Percentiles rank a stretch among this genome's conserved stretches.
These are phyloP conservation scores for Theobroma cacao DNA, from an alignment of 345 rosid species.

Conservation along the genomic window DNA sequence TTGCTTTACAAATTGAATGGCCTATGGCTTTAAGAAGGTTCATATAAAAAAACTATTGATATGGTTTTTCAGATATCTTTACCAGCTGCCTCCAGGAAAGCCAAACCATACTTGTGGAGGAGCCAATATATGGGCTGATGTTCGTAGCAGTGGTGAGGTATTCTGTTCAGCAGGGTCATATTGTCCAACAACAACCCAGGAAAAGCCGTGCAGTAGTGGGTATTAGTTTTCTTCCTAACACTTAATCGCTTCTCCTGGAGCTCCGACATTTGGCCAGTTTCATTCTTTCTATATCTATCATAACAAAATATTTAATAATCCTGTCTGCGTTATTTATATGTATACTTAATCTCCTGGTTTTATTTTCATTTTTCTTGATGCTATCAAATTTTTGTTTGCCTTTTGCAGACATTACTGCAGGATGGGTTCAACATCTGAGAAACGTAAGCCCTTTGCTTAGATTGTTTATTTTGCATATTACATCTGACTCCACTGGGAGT, in stretches of 20 bases:
- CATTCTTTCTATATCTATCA: not conserved
- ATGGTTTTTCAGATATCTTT: constrained; percentile 58
- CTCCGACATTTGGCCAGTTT: not conserved
- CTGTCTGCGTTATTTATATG: not conserved
- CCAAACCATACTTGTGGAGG: constrained; percentile 91
- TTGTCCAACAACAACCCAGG: constrained; percentile 48
- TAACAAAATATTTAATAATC: not conserved
- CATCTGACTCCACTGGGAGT: not conserved
- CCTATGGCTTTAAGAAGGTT: not conserved
- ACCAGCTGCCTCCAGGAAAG: constrained; percentile 73
- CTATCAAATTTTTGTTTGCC: constrained; percentile 9
- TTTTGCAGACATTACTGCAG: constrained; percentile 78
- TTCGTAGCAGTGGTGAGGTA: constrained; percentile 56
- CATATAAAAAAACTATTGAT: not conserved
- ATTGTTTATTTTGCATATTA: not conserved
- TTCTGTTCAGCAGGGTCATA: constrained; percentile 71
- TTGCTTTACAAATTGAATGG: not conserved
- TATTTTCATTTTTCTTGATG: constrained; percentile 7
- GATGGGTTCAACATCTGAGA: constrained; percentile 75
- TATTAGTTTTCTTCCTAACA: constrained; percentile 29
- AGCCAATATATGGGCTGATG: constrained; percentile 91
- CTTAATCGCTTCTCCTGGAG: constrained; percentile 13
- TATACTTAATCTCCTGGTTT: not conserved
- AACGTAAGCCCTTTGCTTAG: constrained; percentile 41
- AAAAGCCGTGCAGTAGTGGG: constrained; percentile 53